A percentile compares a stretch with the other conserved stretches of the same genome.
Evolutionary conservation across 768 basidiomycete species (phyloP).

Genomic region (Asterophora lycoperdoides): DNA sequence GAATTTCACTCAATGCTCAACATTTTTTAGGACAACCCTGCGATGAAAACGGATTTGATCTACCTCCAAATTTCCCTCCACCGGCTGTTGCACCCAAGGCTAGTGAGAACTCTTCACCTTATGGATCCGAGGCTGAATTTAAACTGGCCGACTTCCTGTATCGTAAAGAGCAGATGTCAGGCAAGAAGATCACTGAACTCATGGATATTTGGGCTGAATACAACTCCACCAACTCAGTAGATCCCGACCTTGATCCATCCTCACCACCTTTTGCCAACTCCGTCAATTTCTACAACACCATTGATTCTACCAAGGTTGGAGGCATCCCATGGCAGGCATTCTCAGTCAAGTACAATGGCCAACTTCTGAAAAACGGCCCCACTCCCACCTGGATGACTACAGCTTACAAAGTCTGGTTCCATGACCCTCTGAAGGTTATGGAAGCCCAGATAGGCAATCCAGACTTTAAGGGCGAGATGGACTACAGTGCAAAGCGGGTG

Average conservation of each 20-base stretch:
- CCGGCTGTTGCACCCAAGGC: neutral
- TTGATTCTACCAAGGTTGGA: constrained; percentile 30
- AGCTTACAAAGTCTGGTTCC: constrained; percentile 29
- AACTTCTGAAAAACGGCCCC: constrained; percentile 13
- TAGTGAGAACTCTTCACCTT: constrained; percentile 1
- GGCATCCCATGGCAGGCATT: constrained; percentile 35
- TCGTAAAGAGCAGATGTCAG: constrained; percentile 6
- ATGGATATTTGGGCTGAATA: neutral
- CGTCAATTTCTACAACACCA: constrained; percentile 27
- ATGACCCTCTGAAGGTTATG: constrained; percentile 24
- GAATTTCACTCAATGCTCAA: neutral
- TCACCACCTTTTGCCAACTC: constrained; percentile 27
- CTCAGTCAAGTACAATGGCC: constrained; percentile 21
- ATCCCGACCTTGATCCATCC: neutral
- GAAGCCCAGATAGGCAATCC: constrained; percentile 28
- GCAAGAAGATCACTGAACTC: neutral
- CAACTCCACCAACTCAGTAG: neutral
- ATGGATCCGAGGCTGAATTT: neutral
- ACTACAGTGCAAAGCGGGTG: constrained; percentile 27
- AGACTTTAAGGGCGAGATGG: constrained; percentile 28
- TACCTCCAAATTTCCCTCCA: constrained; percentile 1
- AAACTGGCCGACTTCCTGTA: constrained; percentile 7
- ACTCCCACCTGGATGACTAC: constrained; percentile 28
- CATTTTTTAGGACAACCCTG: neutral
- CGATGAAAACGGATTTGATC: neutral